These are phyloP conservation scores for Avicennia marina DNA, from an alignment of 257 asterid genomes.

Conservation along the genomic window DNA sequence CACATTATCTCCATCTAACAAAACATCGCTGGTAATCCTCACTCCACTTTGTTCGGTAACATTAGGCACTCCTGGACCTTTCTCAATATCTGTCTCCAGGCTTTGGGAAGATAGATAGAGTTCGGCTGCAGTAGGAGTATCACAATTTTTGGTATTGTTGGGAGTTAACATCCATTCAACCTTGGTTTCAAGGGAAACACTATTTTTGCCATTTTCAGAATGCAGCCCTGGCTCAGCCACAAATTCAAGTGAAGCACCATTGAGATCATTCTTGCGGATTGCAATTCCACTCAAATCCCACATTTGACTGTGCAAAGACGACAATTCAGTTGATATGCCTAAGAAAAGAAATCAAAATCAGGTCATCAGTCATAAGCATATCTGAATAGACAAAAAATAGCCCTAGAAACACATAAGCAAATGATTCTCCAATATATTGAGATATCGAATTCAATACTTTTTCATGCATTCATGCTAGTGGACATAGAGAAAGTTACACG, in stretches of 20 bases:
- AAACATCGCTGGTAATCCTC: constrained; percentile 25
- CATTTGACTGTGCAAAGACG: constrained; percentile 48
- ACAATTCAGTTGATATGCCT: constrained; percentile 63
- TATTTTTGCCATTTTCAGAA: constrained; percentile 30
- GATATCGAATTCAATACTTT: too few species aligned
- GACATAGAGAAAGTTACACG: too few species aligned
- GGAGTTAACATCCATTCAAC: too few species aligned
- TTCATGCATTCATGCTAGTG: too few species aligned
- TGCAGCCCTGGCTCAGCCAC: constrained; percentile 23
- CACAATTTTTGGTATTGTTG: constrained; percentile 23
- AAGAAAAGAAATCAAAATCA: constrained; percentile 21
- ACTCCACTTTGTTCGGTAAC: constrained; percentile 22
- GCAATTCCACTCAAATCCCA: constrained; percentile 54
- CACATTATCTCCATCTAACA: too few species aligned
- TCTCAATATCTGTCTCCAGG: constrained; percentile 15
- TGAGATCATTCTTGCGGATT: constrained; percentile 36
- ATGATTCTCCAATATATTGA: too few species aligned
- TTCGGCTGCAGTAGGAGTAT: constrained; percentile 26
- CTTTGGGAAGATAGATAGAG: constrained; percentile 27
- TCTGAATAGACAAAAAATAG: too few species aligned
- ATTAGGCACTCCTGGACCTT: constrained; percentile 19
- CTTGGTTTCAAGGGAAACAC: too few species aligned
- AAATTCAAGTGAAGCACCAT: constrained; percentile 27
- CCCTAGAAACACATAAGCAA: too few species aligned
- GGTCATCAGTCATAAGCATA: too few species aligned